Base-by-base conservation (phyloP, 2,329 filamentous ascomycete species). In the Diplodia scrobiculata region DNA sequence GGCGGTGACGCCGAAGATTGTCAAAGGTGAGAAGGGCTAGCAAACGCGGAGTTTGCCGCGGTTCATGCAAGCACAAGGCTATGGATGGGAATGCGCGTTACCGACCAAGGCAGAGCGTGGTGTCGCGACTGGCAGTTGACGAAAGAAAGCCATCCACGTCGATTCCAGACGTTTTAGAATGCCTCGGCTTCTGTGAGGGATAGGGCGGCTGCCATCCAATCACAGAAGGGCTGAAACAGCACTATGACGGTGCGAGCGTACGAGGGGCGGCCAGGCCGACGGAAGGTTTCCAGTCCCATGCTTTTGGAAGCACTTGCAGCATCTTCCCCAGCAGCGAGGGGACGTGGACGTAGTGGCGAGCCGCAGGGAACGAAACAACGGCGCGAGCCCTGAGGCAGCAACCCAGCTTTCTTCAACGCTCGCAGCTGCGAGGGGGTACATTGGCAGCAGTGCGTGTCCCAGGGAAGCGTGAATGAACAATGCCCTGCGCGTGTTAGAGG, bases 101-200 rank as follows among this genome's bases (percentile, higher is more conserved):
- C 27, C 21, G 34, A 29, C 11, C 10, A 38, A 32, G 45, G 38
- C 14, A 47, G 29, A 36, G 14, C 14, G 45, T 21, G 58, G 58
- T 50, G 58, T 32, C 25, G 29, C 58, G n/a, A n/a, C 58, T 2
- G 34, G 32, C 2, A 25, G 11, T 10, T 34, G 45, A 50, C 58
- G 58, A 62, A 62, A 50, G 58, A 62, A 62, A 50, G 27, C 11
- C 58, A 34, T 36, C 41, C 58, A 34, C 58, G 58, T 62, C 58
- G 27, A 36, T 13, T 47, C 38, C 38, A 14, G 14, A n/a, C 38
- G 55, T 47, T 51, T 50, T 50, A 50, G 58, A 50, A 62, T 65
- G 63, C 51, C 52, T 65, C 63, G 55, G 38, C 38, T 47, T 65
- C 63, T 65, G 63, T 48, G 63, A 55, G 63, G 63, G 63, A 65